These are phyloP conservation scores for Russula dissimulans DNA, from an alignment of 768 basidiomycete genomes.

Conservation along the genomic window DNA sequence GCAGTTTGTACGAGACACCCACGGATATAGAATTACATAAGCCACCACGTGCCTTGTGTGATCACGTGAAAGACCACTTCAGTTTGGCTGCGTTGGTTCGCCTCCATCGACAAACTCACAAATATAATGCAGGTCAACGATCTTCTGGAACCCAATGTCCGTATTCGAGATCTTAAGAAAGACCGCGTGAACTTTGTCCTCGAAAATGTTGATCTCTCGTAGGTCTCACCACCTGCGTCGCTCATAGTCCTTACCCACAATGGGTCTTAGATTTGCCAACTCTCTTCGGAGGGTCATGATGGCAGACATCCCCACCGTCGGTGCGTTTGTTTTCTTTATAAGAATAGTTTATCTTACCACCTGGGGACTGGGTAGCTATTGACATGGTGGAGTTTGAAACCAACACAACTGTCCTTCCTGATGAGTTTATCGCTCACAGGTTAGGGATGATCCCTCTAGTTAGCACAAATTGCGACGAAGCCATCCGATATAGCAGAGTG, in stretches of 20 bases:
- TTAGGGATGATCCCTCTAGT: constrained; percentile 89
- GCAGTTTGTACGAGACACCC: not conserved
- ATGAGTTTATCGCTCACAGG: constrained; percentile 96
- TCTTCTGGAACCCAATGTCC: constrained; percentile 55
- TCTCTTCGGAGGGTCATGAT: constrained; percentile 90
- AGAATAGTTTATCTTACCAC: not conserved
- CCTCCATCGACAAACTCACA: not conserved
- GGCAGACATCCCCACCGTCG: constrained; percentile 93
- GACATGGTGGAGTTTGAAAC: constrained; percentile 90
- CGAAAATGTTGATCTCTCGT: constrained; percentile 96
- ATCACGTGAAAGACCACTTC: not conserved
- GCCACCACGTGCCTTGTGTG: not conserved
- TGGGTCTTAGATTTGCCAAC: constrained; percentile 70
- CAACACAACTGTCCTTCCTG: constrained; percentile 89
- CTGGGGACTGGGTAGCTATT: constrained; percentile 52
- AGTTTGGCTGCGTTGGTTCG: no score
- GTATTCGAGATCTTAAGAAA: constrained; percentile 75
- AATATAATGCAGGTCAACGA: constrained; percentile 29
- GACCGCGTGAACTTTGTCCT: constrained; percentile 88
- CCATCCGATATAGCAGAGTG: constrained; percentile 70
- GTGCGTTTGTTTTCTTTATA: constrained; percentile 38
- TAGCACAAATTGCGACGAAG: constrained; percentile 83
- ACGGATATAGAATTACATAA: constrained; percentile 10
- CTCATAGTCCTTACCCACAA: constrained; percentile 6
- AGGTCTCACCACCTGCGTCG: constrained; percentile 27